Evolutionary conservation across 2,329 filamentous ascomycete species (phyloP).

Genomic region (Gliomastix tumulicola): DNA sequence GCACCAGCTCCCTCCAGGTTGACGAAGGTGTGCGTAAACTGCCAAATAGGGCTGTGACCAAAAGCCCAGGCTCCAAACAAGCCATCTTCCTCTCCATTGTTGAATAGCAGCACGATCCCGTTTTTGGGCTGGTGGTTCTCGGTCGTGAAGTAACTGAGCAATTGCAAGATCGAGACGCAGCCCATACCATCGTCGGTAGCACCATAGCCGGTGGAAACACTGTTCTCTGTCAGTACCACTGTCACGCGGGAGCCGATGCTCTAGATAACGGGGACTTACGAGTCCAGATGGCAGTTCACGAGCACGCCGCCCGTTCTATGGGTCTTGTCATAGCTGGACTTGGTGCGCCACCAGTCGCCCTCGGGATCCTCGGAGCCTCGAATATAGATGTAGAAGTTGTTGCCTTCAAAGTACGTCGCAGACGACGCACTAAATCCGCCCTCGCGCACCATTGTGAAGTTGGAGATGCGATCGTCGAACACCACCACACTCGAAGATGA

Average conservation of each 20-base stretch:
- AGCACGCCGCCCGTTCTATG: conserved; percentile 69
- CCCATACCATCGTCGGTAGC: conserved; percentile 93
- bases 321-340: conserved; percentile 30
- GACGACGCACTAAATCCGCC: conserved; percentile 22
- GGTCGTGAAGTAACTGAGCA: conserved; percentile 79
- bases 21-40: conserved; percentile 78
- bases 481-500: conserved; percentile 44
- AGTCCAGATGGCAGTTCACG: conserved; percentile 91
- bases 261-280: conserved; percentile 34
- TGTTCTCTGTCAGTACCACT: conserved; percentile 22
- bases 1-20: conserved; percentile 95
- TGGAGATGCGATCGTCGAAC: conserved; percentile 74
- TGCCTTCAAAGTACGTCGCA: conserved; percentile 82
- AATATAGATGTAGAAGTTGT: conserved; percentile 88
- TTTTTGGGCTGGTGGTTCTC: conserved; percentile 65
- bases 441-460: conserved; percentile 51
- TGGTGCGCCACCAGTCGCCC: conserved; percentile 64
- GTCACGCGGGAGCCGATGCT: background rate
- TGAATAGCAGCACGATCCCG: conserved; percentile 79
- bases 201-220: conserved; percentile 84
- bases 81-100: conserved; percentile 94
- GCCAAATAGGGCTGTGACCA: conserved; percentile 72
- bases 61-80: conserved; percentile 83
- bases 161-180: conserved; percentile 76
- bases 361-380: conserved; percentile 69